Evolutionary conservation across 257 asterid species (phyloP), one percentile per base, ranked within the genome.

Genomic region (Echites panduratus): DNA sequence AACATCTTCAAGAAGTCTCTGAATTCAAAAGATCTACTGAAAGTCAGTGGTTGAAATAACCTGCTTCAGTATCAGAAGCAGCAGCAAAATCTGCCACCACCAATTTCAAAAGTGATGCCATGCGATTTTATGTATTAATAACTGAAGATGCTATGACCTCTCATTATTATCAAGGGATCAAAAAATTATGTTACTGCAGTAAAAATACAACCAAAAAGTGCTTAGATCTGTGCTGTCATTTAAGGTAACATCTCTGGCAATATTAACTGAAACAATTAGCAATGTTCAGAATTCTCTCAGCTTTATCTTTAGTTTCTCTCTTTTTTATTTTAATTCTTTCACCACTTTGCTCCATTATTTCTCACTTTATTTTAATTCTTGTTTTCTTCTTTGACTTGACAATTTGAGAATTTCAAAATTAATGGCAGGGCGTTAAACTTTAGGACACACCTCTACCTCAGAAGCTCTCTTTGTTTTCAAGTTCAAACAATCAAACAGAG

Each of bases 401-500:
- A 50, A 17, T 50, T 50, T 50, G 57, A 50, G 24, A 50, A 17
- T 50, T 50, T 50, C 6, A 5, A 14, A 50, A 50, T 16, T n/a
- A 9, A 50, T 5, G 22, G 57, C 57, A 50, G 7, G 0, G 57
- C 54, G 20, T 20, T 50, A 50, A 50, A 50, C 57, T 50, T 17
- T 35, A 20, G 54, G 52, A 67, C 82, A 35, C 43, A 92, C 98
- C 97, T 93, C 92, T 12, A 79, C 83, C 78, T 88, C 96, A 63
- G 94, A 73, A 75, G 81, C 56, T 70, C 86, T 79, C 78, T 90
- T 93, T 72, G 97, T 89, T 88, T 90, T 93, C 72, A 89, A 89
- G 48, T 32, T 76, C 79, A 93, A 86, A 81, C 98, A 93, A 87
- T 91, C 96, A 84, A 73, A 81, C 52, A 93, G 89, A 13, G 84